A percentile compares a stretch with the other conserved stretches of the same genome.
phyloP scores from a whole-genome alignment of 2,329 filamentous ascomycete species.

The Trichoderma endophyticum region DNA sequence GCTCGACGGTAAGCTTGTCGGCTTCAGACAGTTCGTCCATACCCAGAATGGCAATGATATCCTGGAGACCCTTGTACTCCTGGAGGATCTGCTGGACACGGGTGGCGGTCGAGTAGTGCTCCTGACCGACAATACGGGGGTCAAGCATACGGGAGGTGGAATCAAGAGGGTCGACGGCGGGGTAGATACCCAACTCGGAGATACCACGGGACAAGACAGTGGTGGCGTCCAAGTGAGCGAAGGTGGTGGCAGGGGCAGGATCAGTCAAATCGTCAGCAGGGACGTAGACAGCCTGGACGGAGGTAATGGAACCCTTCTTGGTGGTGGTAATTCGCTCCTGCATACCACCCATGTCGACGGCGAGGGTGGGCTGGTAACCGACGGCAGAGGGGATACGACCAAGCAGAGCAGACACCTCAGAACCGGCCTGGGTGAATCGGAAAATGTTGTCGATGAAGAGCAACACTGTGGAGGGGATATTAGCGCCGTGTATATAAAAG shows the following conservation, averaged over 20 bases:
- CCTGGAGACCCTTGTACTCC: conserved; percentile 99
- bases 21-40: conserved; percentile 99
- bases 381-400: conserved; percentile 99
- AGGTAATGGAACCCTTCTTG: conserved; percentile 99
- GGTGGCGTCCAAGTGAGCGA: conserved; percentile 99
- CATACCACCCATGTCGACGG: conserved; percentile 98
- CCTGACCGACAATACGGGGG: conserved; percentile 95
- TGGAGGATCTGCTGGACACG: conserved; percentile 99
- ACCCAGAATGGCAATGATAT: conserved; percentile 99
- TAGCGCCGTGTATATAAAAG: not conserved
- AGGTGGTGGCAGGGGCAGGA: conserved; percentile 97
- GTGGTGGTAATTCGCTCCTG: conserved; percentile 99
- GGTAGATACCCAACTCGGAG: conserved; percentile 99
- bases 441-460: conserved; percentile 99
- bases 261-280: conserved; percentile 99
- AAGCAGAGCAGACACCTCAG: conserved; percentile 97
- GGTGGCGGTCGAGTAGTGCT: conserved; percentile 94
- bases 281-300: conserved; percentile 99
- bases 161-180: conserved; percentile 98
- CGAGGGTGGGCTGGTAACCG: conserved; percentile 99
- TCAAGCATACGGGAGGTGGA: conserved; percentile 99
- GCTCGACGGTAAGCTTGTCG: conserved; percentile 99
- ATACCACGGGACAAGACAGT: conserved; percentile 99
- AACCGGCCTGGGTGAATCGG: conserved; percentile 99
- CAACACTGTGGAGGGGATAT: conserved; percentile 58